Evolutionary conservation across 2,329 filamentous ascomycete genomes (phyloP).

Genomic region (Neofusicoccum sp.): DNA sequence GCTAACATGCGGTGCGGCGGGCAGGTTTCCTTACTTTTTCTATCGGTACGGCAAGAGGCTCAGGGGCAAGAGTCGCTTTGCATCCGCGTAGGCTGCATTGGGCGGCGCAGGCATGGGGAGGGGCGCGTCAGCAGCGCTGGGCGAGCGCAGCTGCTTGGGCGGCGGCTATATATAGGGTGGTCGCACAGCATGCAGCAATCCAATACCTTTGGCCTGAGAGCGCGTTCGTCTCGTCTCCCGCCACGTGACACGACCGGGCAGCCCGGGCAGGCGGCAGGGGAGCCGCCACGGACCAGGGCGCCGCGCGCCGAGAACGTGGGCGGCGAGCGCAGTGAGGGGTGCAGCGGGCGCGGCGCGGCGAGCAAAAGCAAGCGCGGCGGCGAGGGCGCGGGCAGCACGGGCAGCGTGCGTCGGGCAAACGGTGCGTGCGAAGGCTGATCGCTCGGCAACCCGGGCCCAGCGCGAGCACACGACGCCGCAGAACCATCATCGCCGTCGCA

Average conservation of each 20-base stretch:
- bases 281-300: constrained; percentile 13
- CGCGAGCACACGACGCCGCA: constrained; percentile 4
- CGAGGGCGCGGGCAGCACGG: neutral
- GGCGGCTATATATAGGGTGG: constrained; percentile 19
- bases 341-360: neutral
- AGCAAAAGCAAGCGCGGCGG: neutral
- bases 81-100: constrained; percentile 33
- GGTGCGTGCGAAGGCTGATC: neutral
- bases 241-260: constrained; percentile 16
- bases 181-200: constrained; percentile 17
- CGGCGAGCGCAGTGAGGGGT: neutral
- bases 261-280: constrained; percentile 8
- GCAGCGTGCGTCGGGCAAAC: neutral
- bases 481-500: neutral
- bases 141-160: constrained; percentile 8
- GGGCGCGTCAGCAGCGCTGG: constrained; percentile 3
- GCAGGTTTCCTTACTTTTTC: constrained; percentile 47
- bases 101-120: constrained; percentile 8
- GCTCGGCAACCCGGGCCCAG: neutral
- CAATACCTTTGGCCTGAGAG: constrained; percentile 6
- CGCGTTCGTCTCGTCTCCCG: neutral
- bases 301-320: constrained; percentile 11
- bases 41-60: constrained; percentile 50
- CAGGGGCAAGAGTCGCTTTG: constrained; percentile 48
- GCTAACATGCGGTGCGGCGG: constrained; percentile 31